Conservation (phyloP, 352 stramenopile species). For the Blastocystis sp. region DNA sequence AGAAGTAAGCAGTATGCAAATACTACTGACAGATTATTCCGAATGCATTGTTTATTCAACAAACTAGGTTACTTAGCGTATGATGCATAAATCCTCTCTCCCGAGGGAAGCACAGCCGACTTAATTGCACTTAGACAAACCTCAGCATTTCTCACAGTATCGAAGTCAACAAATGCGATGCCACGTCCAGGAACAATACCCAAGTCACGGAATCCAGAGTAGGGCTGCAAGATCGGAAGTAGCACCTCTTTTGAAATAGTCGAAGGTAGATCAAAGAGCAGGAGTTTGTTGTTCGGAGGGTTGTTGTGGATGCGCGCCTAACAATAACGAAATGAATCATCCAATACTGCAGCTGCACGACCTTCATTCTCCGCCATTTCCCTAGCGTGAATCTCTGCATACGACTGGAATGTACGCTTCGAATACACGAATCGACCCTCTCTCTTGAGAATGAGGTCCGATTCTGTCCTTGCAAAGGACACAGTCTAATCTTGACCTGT, state of each 20-base stretch:
- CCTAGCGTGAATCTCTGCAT: background rate
- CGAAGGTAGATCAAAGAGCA: slow-evolving; percentile 40
- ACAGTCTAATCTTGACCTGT: background rate
- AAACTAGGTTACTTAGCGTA: slow-evolving; percentile 56
- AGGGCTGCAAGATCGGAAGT: slow-evolving; percentile 29
- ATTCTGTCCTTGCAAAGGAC: slow-evolving; percentile 49
- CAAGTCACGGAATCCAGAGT: slow-evolving; percentile 9
- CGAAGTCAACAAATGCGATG: slow-evolving; percentile 58
- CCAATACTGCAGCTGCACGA: background rate
- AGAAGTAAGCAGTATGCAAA: slow-evolving; percentile 32
- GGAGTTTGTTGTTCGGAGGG: slow-evolving; percentile 19
- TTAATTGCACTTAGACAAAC: slow-evolving; percentile 41
- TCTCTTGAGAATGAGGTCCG: slow-evolving; percentile 56
- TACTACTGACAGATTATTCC: slow-evolving; percentile 45
- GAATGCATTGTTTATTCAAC: background rate
- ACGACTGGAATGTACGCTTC: slow-evolving; percentile 48
- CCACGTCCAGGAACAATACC: slow-evolving; percentile 45
- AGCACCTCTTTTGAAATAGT: slow-evolving; percentile 9
- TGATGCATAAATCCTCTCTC: slow-evolving; percentile 32
- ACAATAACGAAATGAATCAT: background rate
- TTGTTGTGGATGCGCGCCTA: slow-evolving; percentile 46
- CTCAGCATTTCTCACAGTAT: background rate
- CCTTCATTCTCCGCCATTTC: background rate
- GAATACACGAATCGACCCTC: slow-evolving; percentile 37
- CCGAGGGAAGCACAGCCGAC: background rate